These are phyloP conservation scores for Candida odintsovae DNA, from an alignment of 805 yeast species.

Conservation along the genomic window DNA sequence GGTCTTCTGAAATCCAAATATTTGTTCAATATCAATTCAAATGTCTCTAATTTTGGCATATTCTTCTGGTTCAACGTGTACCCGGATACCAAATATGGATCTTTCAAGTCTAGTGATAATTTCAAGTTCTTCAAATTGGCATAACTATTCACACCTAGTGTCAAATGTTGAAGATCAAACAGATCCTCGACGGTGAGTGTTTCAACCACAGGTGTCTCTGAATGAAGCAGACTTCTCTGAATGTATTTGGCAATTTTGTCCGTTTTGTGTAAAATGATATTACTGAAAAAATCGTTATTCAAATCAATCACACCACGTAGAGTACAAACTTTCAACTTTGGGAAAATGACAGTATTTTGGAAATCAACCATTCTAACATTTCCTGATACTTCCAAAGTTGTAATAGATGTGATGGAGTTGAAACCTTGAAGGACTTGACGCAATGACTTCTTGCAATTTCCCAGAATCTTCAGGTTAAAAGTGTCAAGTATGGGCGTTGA, in stretches of 20 bases:
- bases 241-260: not conserved
- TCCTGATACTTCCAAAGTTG: not conserved
- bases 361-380: not conserved
- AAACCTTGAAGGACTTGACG: not conserved
- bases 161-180: conserved; percentile 1
- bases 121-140: not conserved
- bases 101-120: not conserved
- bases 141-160: not conserved
- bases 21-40: not conserved
- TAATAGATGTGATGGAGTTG: not conserved
- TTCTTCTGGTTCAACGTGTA: not conserved
- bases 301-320: not conserved
- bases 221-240: not conserved
- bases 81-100: not conserved
- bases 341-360: not conserved
- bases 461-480: not conserved
- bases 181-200: not conserved
- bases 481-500: not conserved
- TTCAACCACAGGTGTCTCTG: not conserved
- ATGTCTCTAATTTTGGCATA: not conserved
- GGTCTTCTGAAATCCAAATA: not conserved
- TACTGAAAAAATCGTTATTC: not conserved
- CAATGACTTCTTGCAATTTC: not conserved
- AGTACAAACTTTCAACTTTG: not conserved
- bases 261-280: not conserved